Conservation (phyloP, 2,329 filamentous ascomycete genomes). For the Fusarium proliferatum region DNA sequence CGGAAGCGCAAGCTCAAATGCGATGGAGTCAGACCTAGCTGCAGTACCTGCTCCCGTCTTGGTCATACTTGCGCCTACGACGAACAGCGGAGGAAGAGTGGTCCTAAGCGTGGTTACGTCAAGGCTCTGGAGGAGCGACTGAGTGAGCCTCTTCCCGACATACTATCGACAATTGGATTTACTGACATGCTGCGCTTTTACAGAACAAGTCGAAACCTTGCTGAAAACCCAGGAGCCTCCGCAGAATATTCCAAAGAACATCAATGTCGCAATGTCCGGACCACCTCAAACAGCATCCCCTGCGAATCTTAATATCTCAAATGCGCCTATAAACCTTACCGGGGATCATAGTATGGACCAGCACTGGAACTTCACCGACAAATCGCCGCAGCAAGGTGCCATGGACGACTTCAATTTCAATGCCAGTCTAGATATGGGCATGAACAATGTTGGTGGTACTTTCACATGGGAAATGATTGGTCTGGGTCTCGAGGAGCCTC, state of each 20-base stretch:
- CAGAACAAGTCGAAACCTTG: conserved; percentile 93
- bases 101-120: conserved; percentile 93
- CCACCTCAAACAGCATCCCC: conserved; percentile 48
- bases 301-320: conserved; percentile 51
- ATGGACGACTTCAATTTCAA: conserved; percentile 71
- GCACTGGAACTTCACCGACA: conserved; percentile 67
- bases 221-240: conserved; percentile 80
- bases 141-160: conserved; percentile 67
- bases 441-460: conserved; percentile 63
- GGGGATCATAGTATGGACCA: conserved; percentile 59
- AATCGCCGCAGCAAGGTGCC: conserved; percentile 61
- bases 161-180: conserved; percentile 23
- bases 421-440: conserved; percentile 59
- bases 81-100: conserved; percentile 92
- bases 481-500: conserved; percentile 67
- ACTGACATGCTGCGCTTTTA: conserved; percentile 21
- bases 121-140: conserved; percentile 93
- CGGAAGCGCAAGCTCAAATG: conserved; percentile 92
- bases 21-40: conserved; percentile 85
- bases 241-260: conserved; percentile 46
- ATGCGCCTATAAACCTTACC: conserved; percentile 59
- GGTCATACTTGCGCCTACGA: conserved; percentile 91
- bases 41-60: conserved; percentile 87
- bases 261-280: conserved; percentile 43
- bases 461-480: conserved; percentile 85